A percentile compares a stretch with the other conserved stretches of the same genome.
These are phyloP conservation scores for Eleusine coracana DNA, from an alignment of 176 grass and related monocot genomes.

Conservation along the genomic window DNA sequence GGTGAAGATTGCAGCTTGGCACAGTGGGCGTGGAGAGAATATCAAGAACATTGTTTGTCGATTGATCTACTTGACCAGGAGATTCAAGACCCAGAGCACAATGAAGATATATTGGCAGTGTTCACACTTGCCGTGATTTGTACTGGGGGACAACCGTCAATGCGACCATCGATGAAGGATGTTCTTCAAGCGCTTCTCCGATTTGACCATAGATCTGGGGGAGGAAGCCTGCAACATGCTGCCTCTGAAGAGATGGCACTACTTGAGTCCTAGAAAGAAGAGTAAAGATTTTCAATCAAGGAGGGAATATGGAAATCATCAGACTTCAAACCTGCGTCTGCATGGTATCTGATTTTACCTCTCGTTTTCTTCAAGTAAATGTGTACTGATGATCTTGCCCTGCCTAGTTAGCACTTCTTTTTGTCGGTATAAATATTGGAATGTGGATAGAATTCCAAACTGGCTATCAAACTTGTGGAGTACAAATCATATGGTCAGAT, in stretches of 20 bases:
- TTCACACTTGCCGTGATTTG: constrained; percentile 61
- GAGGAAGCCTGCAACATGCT: neutral
- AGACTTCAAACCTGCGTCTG: neutral
- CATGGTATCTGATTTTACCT: neutral
- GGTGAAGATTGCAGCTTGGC: constrained; percentile 51
- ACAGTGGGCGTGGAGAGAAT: constrained; percentile 52
- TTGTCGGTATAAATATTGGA: too few species aligned
- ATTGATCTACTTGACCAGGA: constrained; percentile 44
- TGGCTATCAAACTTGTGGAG: too few species aligned
- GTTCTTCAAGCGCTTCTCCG: constrained; percentile 43
- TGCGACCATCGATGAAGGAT: constrained; percentile 66
- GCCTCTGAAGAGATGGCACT: constrained; percentile 20
- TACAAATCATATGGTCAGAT: too few species aligned
- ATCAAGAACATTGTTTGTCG: constrained; percentile 30
- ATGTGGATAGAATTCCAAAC: too few species aligned
- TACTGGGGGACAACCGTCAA: constrained; percentile 38
- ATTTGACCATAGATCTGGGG: constrained; percentile 11
- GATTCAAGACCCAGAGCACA: constrained; percentile 44
- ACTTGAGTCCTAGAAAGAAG: constrained; percentile 27
- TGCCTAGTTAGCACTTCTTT: neutral
- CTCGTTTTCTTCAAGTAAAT: neutral
- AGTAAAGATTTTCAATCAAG: too few species aligned
- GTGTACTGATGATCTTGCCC: neutral
- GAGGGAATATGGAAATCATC: neutral
- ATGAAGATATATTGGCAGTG: constrained; percentile 49